Percentiles rank a stretch among this genome's conserved stretches.
These are phyloP conservation scores for Metarhizium anisopliae DNA, from an alignment of 2,329 filamentous ascomycete species.

Conservation along the genomic window DNA sequence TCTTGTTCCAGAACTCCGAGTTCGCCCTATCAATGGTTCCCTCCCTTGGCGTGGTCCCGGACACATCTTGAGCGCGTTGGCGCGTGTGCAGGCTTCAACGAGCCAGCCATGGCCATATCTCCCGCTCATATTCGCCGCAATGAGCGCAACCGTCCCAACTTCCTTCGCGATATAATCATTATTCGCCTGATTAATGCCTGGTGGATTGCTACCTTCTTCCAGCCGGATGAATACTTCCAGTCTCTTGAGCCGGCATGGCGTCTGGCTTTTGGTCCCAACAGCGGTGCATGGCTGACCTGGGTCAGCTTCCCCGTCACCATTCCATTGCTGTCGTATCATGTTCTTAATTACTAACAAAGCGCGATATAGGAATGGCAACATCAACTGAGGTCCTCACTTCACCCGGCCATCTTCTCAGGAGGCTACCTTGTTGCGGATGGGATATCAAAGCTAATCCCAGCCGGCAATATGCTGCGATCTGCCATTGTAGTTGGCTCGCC, in stretches of 20 bases:
- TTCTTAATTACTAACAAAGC: neutral
- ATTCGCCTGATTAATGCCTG: slow-evolving; percentile 76
- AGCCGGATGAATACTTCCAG: slow-evolving; percentile 97
- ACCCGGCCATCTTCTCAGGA: slow-evolving; percentile 76
- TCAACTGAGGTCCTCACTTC: slow-evolving; percentile 79
- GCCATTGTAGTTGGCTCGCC: slow-evolving; percentile 64
- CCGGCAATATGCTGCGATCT: slow-evolving; percentile 48
- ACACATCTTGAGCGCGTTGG: neutral
- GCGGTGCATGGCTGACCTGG: slow-evolving; percentile 93
- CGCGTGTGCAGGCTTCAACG: neutral
- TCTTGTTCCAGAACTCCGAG: neutral
- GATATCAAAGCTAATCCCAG: slow-evolving; percentile 43
- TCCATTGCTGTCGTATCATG: neutral
- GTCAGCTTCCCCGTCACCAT: slow-evolving; percentile 40
- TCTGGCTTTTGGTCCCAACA: slow-evolving; percentile 66
- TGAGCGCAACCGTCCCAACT: slow-evolving; percentile 13
- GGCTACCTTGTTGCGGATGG: slow-evolving; percentile 58
- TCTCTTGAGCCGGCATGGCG: slow-evolving; percentile 91
- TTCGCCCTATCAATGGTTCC: neutral
- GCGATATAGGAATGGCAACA: slow-evolving; percentile 75
- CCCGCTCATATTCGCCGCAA: slow-evolving; percentile 10
- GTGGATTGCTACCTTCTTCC: slow-evolving; percentile 81
- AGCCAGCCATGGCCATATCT: slow-evolving; percentile 10
- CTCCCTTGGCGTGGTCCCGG: neutral
- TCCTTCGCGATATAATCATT: slow-evolving; percentile 39